Evolutionary conservation across 352 stramenopile genomes (phyloP).

Genomic region (Pythium folliculosum): DNA sequence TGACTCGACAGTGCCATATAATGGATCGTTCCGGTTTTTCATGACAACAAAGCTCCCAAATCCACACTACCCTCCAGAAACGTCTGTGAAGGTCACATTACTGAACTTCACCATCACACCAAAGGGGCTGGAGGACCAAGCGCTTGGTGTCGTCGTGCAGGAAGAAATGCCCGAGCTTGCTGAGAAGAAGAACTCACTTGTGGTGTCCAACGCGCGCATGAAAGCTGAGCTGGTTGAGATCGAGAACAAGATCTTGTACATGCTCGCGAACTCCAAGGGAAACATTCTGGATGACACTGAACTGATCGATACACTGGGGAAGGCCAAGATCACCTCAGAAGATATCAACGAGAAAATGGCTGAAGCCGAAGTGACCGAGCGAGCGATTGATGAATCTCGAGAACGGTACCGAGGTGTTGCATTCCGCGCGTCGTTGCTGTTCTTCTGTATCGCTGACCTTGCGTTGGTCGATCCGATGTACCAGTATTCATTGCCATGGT

Average conservation of each 20-base stretch:
- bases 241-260: conserved; percentile 93
- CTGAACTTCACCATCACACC: conserved; percentile 94
- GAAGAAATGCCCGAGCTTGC: conserved; percentile 93
- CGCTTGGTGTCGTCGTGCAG: conserved; percentile 90
- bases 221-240: conserved; percentile 93
- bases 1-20: conserved; percentile 91
- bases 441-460: conserved; percentile 93
- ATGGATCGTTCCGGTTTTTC: conserved; percentile 90
- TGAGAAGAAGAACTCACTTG: conserved; percentile 93
- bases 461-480: conserved; percentile 93
- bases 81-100: conserved; percentile 92
- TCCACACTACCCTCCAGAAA: conserved; percentile 92
- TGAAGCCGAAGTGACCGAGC: conserved; percentile 91
- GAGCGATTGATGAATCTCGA: conserved; percentile 88
- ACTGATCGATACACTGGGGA: conserved; percentile 91
- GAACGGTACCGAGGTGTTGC: conserved; percentile 90
- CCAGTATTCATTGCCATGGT: conserved; percentile 95
- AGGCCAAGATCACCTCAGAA: conserved; percentile 90
- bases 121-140: conserved; percentile 90
- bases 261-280: conserved; percentile 92
- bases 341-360: conserved; percentile 94
- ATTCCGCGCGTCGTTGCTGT: conserved; percentile 88
- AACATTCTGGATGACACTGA: conserved; percentile 94
- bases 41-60: conserved; percentile 94
- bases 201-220: conserved; percentile 91